These are phyloP conservation scores for Penicillium sp. DNA, from an alignment of 2,329 filamentous ascomycete species.

Conservation along the genomic window DNA sequence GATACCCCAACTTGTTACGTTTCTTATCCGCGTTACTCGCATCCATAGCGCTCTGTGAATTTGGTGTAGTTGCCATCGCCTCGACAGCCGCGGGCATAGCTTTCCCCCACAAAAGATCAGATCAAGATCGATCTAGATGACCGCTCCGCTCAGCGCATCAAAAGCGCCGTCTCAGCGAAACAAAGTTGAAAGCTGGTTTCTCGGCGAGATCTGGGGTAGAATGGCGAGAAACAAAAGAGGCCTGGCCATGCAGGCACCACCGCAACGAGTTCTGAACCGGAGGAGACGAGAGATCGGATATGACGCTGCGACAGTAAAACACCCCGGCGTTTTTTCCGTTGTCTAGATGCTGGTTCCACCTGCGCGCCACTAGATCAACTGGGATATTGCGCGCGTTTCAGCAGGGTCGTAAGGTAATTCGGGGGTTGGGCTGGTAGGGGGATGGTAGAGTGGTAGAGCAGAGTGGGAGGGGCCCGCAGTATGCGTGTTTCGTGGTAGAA, in stretches of 20 bases:
- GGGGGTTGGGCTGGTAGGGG: neutral
- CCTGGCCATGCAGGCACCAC: conserved; percentile 19
- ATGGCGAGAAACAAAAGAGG: conserved; percentile 6
- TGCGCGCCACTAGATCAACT: conserved; percentile 14
- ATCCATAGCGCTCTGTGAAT: conserved; percentile 39
- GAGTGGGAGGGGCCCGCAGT: conserved; percentile 4
- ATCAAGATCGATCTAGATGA: conserved; percentile 9
- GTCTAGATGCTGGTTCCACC: conserved; percentile 10
- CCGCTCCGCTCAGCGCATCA: conserved; percentile 27
- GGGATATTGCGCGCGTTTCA: conserved; percentile 23
- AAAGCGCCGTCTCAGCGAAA: conserved; percentile 14
- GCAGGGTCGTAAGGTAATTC: conserved; percentile 5
- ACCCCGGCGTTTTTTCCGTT: neutral
- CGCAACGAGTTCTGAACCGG: conserved; percentile 5
- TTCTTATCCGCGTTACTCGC: conserved; percentile 59
- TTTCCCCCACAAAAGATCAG: conserved; percentile 23
- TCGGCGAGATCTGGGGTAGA: conserved; percentile 4
- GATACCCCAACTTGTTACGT: conserved; percentile 92
- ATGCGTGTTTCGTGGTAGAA: neutral
- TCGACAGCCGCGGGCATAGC: conserved; percentile 42
- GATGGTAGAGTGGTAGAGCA: neutral
- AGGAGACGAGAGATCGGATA: conserved; percentile 4
- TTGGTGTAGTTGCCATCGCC: conserved; percentile 34
- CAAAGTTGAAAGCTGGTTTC: neutral
- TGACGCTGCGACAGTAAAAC: conserved; percentile 16